Percentiles rank a stretch among this genome's conserved stretches.
phyloP scores from a whole-genome alignment of 306 rosid species.

The Herpetospermum pedunculosum region DNA sequence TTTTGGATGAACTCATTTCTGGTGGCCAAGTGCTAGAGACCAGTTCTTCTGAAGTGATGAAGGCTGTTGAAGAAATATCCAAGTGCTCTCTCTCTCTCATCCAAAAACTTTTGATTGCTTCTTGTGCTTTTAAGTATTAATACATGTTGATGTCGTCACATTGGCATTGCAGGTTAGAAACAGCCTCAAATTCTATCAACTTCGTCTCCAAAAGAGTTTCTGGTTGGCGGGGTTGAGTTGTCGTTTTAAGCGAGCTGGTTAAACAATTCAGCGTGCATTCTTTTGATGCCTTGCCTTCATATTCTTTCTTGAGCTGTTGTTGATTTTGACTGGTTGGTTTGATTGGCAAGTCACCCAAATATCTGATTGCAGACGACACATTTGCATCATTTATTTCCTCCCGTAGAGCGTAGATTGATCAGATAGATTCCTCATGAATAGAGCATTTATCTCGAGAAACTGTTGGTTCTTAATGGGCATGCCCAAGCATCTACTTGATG shows the following conservation, averaged over 20 bases:
- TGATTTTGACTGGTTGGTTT: no score
- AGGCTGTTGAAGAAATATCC: conserved; percentile 77
- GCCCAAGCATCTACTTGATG: background rate
- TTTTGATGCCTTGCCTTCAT: background rate
- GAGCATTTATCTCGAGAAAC: background rate
- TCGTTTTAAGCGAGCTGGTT: background rate
- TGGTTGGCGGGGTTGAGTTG: conserved; percentile 55
- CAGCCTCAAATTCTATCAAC: conserved; percentile 63
- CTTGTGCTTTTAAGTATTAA: background rate
- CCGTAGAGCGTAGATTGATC: no score
- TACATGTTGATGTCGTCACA: background rate
- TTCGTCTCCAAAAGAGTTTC: conserved; percentile 81
- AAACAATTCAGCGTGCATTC: background rate
- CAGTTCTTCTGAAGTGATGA: conserved; percentile 73
- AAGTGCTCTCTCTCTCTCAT: conserved; percentile 28
- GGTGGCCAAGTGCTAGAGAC: conserved; percentile 95
- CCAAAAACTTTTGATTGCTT: background rate
- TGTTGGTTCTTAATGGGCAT: background rate
- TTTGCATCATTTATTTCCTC: background rate
- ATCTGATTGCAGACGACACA: background rate
- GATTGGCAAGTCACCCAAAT: background rate
- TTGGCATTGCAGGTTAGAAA: conserved; percentile 50
- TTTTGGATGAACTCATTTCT: conserved; percentile 74
- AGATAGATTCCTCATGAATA: background rate
- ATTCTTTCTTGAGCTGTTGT: background rate